phyloP scores from a whole-genome alignment of 768 basidiomycete genomes.

The Kwoniella sp. region DNA sequence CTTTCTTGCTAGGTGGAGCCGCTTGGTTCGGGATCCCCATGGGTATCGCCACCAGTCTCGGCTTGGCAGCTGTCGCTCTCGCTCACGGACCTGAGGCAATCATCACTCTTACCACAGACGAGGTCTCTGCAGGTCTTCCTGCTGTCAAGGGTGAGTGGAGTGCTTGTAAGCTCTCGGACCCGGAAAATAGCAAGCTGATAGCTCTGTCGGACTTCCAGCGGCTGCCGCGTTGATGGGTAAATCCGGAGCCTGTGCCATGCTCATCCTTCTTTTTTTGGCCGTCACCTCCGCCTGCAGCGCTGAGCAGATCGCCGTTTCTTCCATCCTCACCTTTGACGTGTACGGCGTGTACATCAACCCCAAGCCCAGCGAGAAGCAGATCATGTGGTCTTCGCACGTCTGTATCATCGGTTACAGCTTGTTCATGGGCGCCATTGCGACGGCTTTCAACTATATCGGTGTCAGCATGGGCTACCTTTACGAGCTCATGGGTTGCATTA shows the following conservation, averaged over 20 bases:
- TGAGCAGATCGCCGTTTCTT: slow-evolving; percentile 86
- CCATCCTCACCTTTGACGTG: slow-evolving; percentile 47
- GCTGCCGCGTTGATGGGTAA: slow-evolving; percentile 79
- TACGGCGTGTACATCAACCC: slow-evolving; percentile 74
- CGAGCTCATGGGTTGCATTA: slow-evolving; percentile 48
- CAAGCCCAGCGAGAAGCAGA: slow-evolving; percentile 64
- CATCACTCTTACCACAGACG: slow-evolving; percentile 61
- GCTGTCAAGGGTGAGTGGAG: slow-evolving; percentile 57
- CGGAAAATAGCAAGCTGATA: not conserved
- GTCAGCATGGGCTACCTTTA: slow-evolving; percentile 94
- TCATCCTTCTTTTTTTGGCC: slow-evolving; percentile 78
- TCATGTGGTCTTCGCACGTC: slow-evolving; percentile 43
- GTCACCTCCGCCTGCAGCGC: slow-evolving; percentile 77
- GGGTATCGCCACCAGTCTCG: slow-evolving; percentile 78
- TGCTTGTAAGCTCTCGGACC: not conserved
- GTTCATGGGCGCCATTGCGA: slow-evolving; percentile 77
- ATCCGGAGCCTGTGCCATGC: slow-evolving; percentile 74
- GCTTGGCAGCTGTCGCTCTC: slow-evolving; percentile 83
- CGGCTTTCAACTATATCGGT: slow-evolving; percentile 86
- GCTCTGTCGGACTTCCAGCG: slow-evolving; percentile 53
- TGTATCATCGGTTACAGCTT: slow-evolving; percentile 32
- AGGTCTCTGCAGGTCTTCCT: slow-evolving; percentile 85
- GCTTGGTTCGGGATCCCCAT: slow-evolving; percentile 91
- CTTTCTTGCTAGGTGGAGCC: slow-evolving; percentile 82
- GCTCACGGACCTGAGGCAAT: slow-evolving; percentile 60